Percentiles rank a stretch among this genome's conserved stretches.
These are phyloP conservation scores for Guadua angustifolia DNA, from an alignment of 176 grass and related monocot species.

Conservation along the genomic window DNA sequence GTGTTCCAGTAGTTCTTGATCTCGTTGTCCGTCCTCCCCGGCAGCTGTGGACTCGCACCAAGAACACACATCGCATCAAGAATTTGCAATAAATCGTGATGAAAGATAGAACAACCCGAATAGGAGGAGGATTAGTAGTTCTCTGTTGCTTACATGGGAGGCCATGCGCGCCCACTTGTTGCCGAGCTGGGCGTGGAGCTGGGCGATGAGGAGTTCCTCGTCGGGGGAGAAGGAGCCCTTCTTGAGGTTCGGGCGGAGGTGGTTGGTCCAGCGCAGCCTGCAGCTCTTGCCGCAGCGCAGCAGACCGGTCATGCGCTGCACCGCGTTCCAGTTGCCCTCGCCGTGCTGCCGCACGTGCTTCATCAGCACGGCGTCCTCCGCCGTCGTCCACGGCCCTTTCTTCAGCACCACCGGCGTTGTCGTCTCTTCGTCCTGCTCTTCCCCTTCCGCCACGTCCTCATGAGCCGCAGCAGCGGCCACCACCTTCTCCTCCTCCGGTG, in stretches of 20 bases:
- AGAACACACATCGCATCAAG: neutral
- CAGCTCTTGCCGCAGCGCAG: constrained; percentile 87
- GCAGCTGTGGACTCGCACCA: constrained; percentile 40
- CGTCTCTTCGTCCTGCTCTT: neutral
- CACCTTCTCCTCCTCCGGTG: constrained; percentile 14
- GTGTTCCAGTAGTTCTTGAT: constrained; percentile 99
- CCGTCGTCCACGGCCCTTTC: constrained; percentile 69
- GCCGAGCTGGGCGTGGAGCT: constrained; percentile 68
- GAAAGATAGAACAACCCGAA: neutral
- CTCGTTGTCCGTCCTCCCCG: constrained; percentile 97
- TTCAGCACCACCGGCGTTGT: constrained; percentile 43
- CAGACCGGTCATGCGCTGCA: constrained; percentile 57
- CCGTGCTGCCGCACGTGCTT: constrained; percentile 61
- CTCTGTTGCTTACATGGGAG: constrained; percentile 42
- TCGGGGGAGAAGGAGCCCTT: constrained; percentile 75
- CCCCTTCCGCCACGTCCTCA: neutral
- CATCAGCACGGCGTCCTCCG: constrained; percentile 60
- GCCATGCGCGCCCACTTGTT: constrained; percentile 87
- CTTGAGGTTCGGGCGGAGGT: constrained; percentile 86
- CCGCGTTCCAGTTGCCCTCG: constrained; percentile 76
- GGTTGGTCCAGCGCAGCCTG: constrained; percentile 80
- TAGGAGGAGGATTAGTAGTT: neutral
- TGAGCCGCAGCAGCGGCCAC: too few relatives aligned
- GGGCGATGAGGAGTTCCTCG: constrained; percentile 65
- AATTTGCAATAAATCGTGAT: neutral